Evolutionary conservation across 2,329 filamentous ascomycete genomes (phyloP), one percentile per base, ranked within the genome.

Genomic region (Pochonia chlamydosporia): DNA sequence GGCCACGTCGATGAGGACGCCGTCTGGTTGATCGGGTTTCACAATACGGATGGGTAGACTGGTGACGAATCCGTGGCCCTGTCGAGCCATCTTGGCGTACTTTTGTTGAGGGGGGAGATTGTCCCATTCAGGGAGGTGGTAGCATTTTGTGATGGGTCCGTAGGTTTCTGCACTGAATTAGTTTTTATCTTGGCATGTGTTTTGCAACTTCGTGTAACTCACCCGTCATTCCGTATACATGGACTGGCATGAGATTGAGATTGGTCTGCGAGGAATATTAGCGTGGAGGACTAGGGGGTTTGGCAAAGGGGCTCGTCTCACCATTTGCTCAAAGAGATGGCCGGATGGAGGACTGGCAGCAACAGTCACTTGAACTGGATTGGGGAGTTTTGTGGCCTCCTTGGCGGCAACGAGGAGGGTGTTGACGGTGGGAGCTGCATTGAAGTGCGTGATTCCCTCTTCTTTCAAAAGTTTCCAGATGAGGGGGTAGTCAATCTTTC

Each of bases 401-500:
- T 84, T 76, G 3, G 87, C 79, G 11, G 85, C 85, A 61, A 93
- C 96, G 3, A 99, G 79, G 1, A 97, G 71, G 0, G 92, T 99
- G 64, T 97, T 97, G 44, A 99, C 93, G 0, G 93, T 99, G 0
- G 93, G 93, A 1, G 92, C 93, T 1, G 92, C 92, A 61, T 92
- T 95, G 71, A 95, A 97, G 66, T 99, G 93, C 1, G 90, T 97
- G 53, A 99, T 86, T 6, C 80, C 74, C 66, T 97, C 88, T 44
- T 89, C 79, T 60, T 90, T 95, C 28, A 99, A 71, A 4, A 99
- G 70, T 42, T 79, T 79, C 93, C 93, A 99, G 50, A 99, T 95
- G 49, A 92, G 75, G 0, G 88, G 82, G 62, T 99, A 99, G 67
- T 97, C 90, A 54, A 99, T 89, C 72, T 96, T 97, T 51, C 93